phyloP scores from a whole-genome alignment of 139 green algal genomes.

The Chlamydomonas schloesseri region DNA sequence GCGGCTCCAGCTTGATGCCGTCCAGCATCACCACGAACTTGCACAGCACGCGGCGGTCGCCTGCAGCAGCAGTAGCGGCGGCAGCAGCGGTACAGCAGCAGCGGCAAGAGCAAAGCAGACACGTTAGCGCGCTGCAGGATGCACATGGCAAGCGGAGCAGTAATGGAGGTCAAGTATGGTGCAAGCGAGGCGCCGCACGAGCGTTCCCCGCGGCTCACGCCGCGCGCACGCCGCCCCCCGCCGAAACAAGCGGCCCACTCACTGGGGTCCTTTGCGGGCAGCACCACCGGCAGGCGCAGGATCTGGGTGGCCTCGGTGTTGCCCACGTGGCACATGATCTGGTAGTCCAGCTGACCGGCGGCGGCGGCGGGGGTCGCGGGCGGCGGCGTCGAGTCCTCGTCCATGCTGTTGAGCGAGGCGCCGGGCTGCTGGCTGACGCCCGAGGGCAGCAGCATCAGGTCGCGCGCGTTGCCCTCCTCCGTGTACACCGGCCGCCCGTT shows the following conservation, averaged over 20 bases:
- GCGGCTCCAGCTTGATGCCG: constrained; percentile 18
- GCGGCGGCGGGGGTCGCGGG: no score
- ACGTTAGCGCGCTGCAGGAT: no score
- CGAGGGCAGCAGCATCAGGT: constrained; percentile 31
- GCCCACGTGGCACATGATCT: constrained; percentile 25
- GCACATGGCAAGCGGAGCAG: no score
- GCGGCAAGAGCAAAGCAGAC: neutral
- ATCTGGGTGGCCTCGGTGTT: constrained; percentile 22
- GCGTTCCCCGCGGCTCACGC: no score
- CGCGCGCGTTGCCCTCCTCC: constrained; percentile 22
- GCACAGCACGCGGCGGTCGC: constrained; percentile 9
- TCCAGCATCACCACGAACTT: constrained; percentile 39
- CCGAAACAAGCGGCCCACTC: neutral
- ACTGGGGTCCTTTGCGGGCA: constrained; percentile 3
- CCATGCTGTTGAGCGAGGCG: neutral
- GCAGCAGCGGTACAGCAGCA: neutral
- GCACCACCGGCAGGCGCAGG: constrained; percentile 32
- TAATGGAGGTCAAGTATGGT: no score
- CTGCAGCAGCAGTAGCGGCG: neutral
- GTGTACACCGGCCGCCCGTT: neutral
- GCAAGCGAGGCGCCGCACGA: no score
- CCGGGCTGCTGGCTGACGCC: neutral
- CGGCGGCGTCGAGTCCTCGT: neutral
- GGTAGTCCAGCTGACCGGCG: constrained; percentile 8
- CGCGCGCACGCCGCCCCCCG: neutral